Base-by-base conservation (phyloP, 495 filamentous ascomycete genomes). In the Cladorrhinum samala region DNA sequence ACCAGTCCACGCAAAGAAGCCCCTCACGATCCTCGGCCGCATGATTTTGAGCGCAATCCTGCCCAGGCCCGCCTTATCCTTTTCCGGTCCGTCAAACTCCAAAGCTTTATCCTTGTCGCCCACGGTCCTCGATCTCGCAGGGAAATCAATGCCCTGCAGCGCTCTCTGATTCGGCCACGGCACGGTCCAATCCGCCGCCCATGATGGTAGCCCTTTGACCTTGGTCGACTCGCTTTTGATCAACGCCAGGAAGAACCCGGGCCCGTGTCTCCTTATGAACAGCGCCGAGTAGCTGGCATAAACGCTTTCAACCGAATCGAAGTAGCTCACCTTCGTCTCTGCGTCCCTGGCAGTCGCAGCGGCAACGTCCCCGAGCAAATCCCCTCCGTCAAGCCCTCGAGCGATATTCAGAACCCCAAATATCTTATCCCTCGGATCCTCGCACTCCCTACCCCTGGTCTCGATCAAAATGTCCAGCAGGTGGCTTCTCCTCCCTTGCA, bases 401-500 rank as follows among this genome's bases (percentile, higher is more conserved):
- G 45, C 48, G 14, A 63, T 47, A 43, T 44, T 45, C 16, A 63
- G 37, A 2, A 60, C 24, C 0, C 37, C 57, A 38, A 52, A 59
- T 4, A 63, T 56, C 37, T 49, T 55, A 39, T 62, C 60, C 21
- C 57, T 51, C 14, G 57, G 60, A 30, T 63, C 60, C 2, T 54
- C 25, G 13, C 44, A 49, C 21, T 53, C 20, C 3, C 27, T 27
- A 11, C 20, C 6, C 17, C 13, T 23, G 2, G 46, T 54, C 18
- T 37, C 45, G 27, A 58, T 21, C 24, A 53, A 40, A 11, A 56
- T 14, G 11, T 56, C 55, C 23, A 62, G 33, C 5, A 55, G 46
- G n/a, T 25, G 39, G 20, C 24, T 25, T 16, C 16, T 53, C 5
- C 17, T 25, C 20, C 3, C n/a, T n/a, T n/a, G n/a, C n/a, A n/a